phyloP scores from a whole-genome alignment of 495 filamentous ascomycete species.

The Penicillium atrosanguineum region DNA sequence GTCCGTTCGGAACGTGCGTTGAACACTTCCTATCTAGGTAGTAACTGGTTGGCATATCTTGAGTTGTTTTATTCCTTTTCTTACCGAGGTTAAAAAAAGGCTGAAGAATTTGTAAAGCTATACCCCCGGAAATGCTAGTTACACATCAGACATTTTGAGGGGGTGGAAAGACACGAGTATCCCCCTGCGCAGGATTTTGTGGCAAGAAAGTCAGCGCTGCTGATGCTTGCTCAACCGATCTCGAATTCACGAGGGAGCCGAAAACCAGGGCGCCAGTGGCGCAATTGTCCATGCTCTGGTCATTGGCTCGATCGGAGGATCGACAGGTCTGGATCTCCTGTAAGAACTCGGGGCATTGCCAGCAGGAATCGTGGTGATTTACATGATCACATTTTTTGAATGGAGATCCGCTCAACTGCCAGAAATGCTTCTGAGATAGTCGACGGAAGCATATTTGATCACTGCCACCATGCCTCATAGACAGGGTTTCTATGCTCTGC shows the following conservation, averaged over 20 bases:
- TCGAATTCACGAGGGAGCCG: not conserved
- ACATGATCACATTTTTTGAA: conserved; percentile 1
- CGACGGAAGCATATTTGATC: not conserved
- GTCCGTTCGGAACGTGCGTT: not conserved
- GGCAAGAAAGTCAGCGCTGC: no score
- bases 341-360: conserved; percentile 1
- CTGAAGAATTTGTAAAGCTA: no score
- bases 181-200: no score
- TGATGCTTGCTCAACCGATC: no score
- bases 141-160: no score
- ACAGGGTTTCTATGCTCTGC: not conserved
- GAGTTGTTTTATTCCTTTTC: not conserved
- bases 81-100: not conserved
- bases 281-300: not conserved
- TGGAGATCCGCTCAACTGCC: not conserved
- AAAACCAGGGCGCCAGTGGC: not conserved
- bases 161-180: no score
- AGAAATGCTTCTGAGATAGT: not conserved
- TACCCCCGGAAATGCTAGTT: no score
- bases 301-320: not conserved
- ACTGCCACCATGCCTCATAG: not conserved
- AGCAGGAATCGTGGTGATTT: not conserved
- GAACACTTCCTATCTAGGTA: not conserved
- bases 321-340: not conserved
- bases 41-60: not conserved